A percentile compares a stretch with the other conserved stretches of the same genome.
Conservation (phyloP, 148 eudicot genomes). For the Pharnaceum exiguum region DNA sequence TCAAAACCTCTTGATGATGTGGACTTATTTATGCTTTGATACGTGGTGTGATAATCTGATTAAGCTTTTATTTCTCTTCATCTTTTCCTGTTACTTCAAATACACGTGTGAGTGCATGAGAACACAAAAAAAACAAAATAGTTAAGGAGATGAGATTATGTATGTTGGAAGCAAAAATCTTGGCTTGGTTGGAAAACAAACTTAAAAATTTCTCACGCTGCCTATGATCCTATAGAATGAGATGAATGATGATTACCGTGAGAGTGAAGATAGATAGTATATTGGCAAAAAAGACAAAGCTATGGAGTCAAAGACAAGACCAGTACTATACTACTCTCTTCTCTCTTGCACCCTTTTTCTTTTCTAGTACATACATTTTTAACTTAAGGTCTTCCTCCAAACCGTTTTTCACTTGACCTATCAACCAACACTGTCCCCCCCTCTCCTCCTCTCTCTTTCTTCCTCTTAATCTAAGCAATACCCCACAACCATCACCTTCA, state of each 20-base stretch:
- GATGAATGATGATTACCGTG: constrained; percentile 47
- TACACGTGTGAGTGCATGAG: constrained; percentile 45
- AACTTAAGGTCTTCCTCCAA: constrained; percentile 30
- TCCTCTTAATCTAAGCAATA: constrained; percentile 59
- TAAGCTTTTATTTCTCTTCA: constrained; percentile 15
- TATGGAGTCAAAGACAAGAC: constrained; percentile 56
- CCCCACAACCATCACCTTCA: constrained; percentile 48
- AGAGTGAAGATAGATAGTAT: constrained; percentile 43
- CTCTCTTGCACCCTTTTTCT: neutral
- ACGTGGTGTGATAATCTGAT: constrained; percentile 20
- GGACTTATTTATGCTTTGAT: constrained; percentile 12
- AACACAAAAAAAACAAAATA: neutral
- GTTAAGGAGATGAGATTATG: constrained; percentile 23
- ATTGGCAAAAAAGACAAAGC: constrained; percentile 36
- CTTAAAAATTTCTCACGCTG: constrained; percentile 26
- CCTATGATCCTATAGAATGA: constrained; percentile 27
- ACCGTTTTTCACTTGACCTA: constrained; percentile 63
- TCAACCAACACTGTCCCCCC: constrained; percentile 50
- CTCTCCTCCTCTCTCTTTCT: constrained; percentile 15
- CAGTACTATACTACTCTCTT: constrained; percentile 10
- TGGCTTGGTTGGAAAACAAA: constrained; percentile 45
- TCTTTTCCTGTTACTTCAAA: constrained; percentile 30
- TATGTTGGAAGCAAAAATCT: constrained; percentile 50
- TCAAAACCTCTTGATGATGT: constrained; percentile 9
- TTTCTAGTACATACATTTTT: neutral